Evolutionary conservation across 352 stramenopile genomes (phyloP).

Genomic region (Sclerospora graminicola): DNA sequence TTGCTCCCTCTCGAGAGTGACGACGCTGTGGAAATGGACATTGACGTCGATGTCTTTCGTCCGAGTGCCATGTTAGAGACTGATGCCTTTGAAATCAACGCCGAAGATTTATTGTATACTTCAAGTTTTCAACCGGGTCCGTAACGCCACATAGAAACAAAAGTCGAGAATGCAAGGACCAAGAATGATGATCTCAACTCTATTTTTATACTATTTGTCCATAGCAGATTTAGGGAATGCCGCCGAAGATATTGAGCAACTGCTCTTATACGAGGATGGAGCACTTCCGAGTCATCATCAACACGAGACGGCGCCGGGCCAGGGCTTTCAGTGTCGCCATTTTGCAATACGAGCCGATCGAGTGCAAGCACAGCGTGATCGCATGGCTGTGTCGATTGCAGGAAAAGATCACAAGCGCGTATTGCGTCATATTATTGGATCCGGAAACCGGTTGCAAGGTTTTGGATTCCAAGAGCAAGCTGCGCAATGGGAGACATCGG

Average conservation of each 20-base stretch:
- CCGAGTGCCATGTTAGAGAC: conserved; percentile 55
- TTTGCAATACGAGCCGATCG: conserved; percentile 27
- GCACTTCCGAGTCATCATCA: conserved; percentile 24
- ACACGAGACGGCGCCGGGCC: conserved; percentile 13
- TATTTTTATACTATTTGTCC: too few species aligned
- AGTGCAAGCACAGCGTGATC: conserved; percentile 17
- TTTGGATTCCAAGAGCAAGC: conserved; percentile 34
- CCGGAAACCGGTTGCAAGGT: conserved; percentile 25
- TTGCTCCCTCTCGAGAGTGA: not conserved
- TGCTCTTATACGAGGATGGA: conserved; percentile 39
- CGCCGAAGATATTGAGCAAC: conserved; percentile 54
- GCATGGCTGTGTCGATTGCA: conserved; percentile 1
- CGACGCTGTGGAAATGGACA: conserved; percentile 45
- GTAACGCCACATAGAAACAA: conserved; percentile 2
- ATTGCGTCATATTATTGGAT: conserved; percentile 48
- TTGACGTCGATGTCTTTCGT: conserved; percentile 50
- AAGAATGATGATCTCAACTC: too few species aligned
- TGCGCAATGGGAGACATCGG: conserved; percentile 8
- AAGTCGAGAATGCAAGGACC: not conserved
- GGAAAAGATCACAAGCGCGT: conserved; percentile 34
- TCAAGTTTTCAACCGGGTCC: conserved; percentile 29
- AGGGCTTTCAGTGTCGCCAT: conserved; percentile 19
- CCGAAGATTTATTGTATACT: conserved; percentile 16
- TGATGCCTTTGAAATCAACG: conserved; percentile 30
- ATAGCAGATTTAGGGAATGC: conserved; percentile 20